These are phyloP conservation scores for Fennellomyces sp. DNA, from an alignment of 371 early-diverging fungal genomes.

Conservation along the genomic window DNA sequence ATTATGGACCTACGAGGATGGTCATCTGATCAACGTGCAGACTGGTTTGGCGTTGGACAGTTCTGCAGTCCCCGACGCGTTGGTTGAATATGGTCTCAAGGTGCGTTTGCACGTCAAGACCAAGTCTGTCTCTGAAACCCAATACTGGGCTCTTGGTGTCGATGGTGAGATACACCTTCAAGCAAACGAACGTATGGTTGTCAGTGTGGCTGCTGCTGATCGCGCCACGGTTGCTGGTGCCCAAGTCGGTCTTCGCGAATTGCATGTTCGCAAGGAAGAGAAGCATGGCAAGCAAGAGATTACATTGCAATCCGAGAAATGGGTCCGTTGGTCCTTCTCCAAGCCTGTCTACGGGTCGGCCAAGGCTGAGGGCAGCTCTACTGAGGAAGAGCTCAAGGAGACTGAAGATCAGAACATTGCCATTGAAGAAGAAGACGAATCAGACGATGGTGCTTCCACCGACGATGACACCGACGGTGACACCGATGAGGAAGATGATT, in stretches of 20 bases:
- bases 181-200: slow-evolving; percentile 33
- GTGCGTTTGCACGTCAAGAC: slow-evolving; percentile 31
- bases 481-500: slow-evolving; percentile 26
- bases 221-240: slow-evolving; percentile 38
- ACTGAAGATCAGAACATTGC: slow-evolving; percentile 26
- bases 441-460: slow-evolving; percentile 27
- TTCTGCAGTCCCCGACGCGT: slow-evolving; percentile 28
- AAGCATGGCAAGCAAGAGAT: slow-evolving; percentile 24
- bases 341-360: slow-evolving; percentile 41
- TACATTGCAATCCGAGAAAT: slow-evolving; percentile 32
- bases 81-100: slow-evolving; percentile 35
- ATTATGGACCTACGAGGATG: slow-evolving; percentile 52
- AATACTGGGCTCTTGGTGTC: slow-evolving; percentile 42
- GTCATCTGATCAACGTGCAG: slow-evolving; percentile 55
- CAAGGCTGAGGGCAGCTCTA: slow-evolving; percentile 1
- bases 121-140: slow-evolving; percentile 29
- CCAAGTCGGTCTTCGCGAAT: slow-evolving; percentile 34
- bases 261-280: slow-evolving; percentile 24
- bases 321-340: slow-evolving; percentile 45
- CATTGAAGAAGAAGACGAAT: slow-evolving; percentile 33
- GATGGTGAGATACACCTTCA: slow-evolving; percentile 46
- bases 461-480: slow-evolving; percentile 24
- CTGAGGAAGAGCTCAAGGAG: slow-evolving; percentile 25
- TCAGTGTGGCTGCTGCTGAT: slow-evolving; percentile 28
- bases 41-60: slow-evolving; percentile 57